Percentiles rank a stretch among this genome's conserved stretches.
Evolutionary conservation across 83 land plant genomes (phyloP).

Genomic region (Larix sibirica): DNA sequence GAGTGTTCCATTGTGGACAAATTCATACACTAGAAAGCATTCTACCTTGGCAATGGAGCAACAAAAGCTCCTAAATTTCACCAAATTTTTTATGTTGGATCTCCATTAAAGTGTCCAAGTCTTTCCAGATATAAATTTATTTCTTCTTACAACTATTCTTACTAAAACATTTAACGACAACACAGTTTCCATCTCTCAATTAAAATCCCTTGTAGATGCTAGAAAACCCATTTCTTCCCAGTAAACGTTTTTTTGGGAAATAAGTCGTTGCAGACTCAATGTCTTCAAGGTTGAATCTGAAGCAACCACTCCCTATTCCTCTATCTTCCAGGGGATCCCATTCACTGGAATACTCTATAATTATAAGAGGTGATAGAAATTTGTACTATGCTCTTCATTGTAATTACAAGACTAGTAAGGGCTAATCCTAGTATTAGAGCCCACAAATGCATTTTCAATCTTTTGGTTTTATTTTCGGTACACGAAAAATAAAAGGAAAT

Average conservation of each 20-base stretch:
- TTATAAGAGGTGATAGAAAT: not conserved
- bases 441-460: conserved; percentile 26
- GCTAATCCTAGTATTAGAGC: not conserved
- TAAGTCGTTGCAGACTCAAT: conserved; percentile 43
- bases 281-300: conserved; percentile 31
- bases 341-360: conserved; percentile 10
- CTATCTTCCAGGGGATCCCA: not conserved
- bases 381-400: not conserved
- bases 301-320: not conserved
- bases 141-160: conserved; percentile 28
- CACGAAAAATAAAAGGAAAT: conserved; percentile 13
- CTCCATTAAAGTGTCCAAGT: conserved; percentile 11
- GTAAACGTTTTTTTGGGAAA: conserved; percentile 36
- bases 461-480: conserved; percentile 30
- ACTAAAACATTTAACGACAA: conserved; percentile 29
- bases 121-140: conserved; percentile 22
- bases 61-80: conserved; percentile 33
- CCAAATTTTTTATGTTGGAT: conserved; percentile 35
- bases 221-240: conserved; percentile 25
- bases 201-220: conserved; percentile 35
- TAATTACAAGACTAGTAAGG: not conserved
- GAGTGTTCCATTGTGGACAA: conserved; percentile 27
- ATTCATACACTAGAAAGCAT: conserved; percentile 44
- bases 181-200: conserved; percentile 33
- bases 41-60: conserved; percentile 33